These are phyloP conservation scores for Boletus tylopilopsis DNA, from an alignment of 768 basidiomycete species.

Conservation along the genomic window DNA sequence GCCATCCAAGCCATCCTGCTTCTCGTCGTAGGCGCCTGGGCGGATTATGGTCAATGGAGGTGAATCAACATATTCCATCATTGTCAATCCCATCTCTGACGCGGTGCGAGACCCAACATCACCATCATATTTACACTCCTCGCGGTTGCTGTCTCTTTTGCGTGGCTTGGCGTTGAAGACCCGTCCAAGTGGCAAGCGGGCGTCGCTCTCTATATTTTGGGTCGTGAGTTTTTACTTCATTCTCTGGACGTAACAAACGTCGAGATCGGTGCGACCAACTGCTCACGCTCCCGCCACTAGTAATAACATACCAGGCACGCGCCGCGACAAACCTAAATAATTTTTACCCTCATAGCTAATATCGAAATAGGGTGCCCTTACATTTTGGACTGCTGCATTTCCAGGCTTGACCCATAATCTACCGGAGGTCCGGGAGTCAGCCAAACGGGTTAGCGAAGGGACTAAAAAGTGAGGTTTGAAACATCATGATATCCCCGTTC, in stretches of 20 bases:
- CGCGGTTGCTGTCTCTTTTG: conserved; percentile 66
- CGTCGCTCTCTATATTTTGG: conserved; percentile 59
- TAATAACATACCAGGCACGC: conserved; percentile 72
- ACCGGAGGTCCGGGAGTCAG: conserved; percentile 60
- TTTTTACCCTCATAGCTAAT: not conserved
- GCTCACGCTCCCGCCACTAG: conserved; percentile 26
- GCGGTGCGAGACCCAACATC: conserved; percentile 57
- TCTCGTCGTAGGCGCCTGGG: conserved; percentile 70
- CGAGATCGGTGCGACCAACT: not conserved
- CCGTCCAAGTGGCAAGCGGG: conserved; percentile 62
- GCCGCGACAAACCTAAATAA: not conserved
- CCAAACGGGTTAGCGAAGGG: conserved; percentile 35
- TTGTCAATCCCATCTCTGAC: not conserved
- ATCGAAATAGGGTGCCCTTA: conserved; percentile 51
- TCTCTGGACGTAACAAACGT: not conserved
- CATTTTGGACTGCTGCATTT: conserved; percentile 84
- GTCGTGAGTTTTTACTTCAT: conserved; percentile 40
- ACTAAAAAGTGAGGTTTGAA: conserved; percentile 41
- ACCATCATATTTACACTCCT: conserved; percentile 69
- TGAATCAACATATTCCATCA: conserved; percentile 15
- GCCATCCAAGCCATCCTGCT: conserved; percentile 69
- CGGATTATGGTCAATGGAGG: conserved; percentile 82
- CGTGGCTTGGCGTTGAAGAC: conserved; percentile 71
- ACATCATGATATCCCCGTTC: not conserved
- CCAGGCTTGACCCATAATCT: conserved; percentile 70